These are phyloP conservation scores for Francoa sonchifolia DNA, from an alignment of 441 rosid species.

Conservation along the genomic window DNA sequence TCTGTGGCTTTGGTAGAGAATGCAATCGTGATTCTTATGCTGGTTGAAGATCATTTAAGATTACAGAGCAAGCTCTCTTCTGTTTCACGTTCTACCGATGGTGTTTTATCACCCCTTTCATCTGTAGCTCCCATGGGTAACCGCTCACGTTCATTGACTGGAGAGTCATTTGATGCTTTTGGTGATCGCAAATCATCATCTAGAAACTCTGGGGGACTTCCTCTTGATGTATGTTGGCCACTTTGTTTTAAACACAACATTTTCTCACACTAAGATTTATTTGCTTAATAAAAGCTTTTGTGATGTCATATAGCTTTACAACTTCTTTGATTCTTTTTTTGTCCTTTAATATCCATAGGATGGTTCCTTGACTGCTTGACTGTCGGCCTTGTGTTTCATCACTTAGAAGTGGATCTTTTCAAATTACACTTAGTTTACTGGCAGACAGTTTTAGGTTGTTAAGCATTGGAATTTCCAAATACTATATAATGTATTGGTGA, in stretches of 20 bases:
- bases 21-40: slow-evolving; percentile 98
- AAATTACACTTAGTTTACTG: slow-evolving; percentile 5
- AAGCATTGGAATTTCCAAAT: too few relatives aligned
- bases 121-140: slow-evolving; percentile 48
- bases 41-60: slow-evolving; percentile 98
- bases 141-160: slow-evolving; percentile 29
- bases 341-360: too few relatives aligned
- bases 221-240: slow-evolving; percentile 71
- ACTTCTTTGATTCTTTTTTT: too few relatives aligned
- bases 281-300: too few relatives aligned
- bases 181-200: slow-evolving; percentile 48
- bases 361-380: too few relatives aligned
- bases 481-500: too few relatives aligned
- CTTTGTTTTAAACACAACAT: slow-evolving; percentile 11
- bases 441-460: too few relatives aligned
- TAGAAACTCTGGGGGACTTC: slow-evolving; percentile 60
- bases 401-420: neutral
- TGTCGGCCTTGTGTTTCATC: neutral
- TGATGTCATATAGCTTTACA: too few relatives aligned
- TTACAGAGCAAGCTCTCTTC: slow-evolving; percentile 83
- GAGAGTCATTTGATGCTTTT: slow-evolving; percentile 46
- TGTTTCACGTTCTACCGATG: slow-evolving; percentile 40
- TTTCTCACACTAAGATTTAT: too few relatives aligned
- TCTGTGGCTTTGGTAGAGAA: slow-evolving; percentile 97
- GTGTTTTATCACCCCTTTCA: slow-evolving; percentile 70